Evolutionary conservation across 2,329 filamentous ascomycete species (phyloP).

Genomic region (Huntiella moniliformis): DNA sequence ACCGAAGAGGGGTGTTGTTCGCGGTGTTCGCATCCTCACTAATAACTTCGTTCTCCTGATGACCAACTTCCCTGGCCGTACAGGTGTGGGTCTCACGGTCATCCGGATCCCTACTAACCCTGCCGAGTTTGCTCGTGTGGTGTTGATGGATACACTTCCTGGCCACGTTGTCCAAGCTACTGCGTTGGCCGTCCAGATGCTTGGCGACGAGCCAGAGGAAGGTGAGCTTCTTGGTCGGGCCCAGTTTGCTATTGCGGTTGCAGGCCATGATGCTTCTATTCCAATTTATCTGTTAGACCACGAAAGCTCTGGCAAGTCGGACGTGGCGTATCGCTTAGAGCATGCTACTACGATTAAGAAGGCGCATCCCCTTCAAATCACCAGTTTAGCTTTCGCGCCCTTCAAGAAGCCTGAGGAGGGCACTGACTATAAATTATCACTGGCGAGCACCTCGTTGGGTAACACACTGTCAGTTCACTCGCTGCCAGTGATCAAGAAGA

Average conservation of each 20-base stretch:
- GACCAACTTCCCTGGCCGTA: constrained; percentile 38
- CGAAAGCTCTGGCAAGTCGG: constrained; percentile 25
- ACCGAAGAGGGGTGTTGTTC: constrained; percentile 29
- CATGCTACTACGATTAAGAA: constrained; percentile 33
- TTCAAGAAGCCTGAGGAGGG: constrained; percentile 25
- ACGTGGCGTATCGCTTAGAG: constrained; percentile 32
- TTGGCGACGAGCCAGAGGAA: constrained; percentile 27
- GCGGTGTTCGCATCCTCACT: constrained; percentile 39
- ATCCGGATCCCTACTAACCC: constrained; percentile 28
- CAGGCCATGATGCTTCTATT: constrained; percentile 62
- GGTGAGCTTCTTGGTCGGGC: constrained; percentile 34
- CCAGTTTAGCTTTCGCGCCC: constrained; percentile 35
- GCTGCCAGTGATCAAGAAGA: constrained; percentile 42
- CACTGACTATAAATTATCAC: constrained; percentile 25
- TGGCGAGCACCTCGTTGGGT: constrained; percentile 65
- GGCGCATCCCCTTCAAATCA: constrained; percentile 39
- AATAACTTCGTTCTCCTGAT: constrained; percentile 38
- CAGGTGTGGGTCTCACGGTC: constrained; percentile 37
- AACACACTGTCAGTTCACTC: constrained; percentile 66
- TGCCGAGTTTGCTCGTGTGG: constrained; percentile 12
- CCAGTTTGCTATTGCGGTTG: constrained; percentile 66
- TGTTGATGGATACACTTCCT: constrained; percentile 8
- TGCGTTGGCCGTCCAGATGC: constrained; percentile 55
- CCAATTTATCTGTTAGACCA: constrained; percentile 63
- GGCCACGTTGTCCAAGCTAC: constrained; percentile 45